Evolutionary conservation across 441 rosid genomes (phyloP), one percentile per base, ranked within the genome.

Genomic region (Breynia disticha): DNA sequence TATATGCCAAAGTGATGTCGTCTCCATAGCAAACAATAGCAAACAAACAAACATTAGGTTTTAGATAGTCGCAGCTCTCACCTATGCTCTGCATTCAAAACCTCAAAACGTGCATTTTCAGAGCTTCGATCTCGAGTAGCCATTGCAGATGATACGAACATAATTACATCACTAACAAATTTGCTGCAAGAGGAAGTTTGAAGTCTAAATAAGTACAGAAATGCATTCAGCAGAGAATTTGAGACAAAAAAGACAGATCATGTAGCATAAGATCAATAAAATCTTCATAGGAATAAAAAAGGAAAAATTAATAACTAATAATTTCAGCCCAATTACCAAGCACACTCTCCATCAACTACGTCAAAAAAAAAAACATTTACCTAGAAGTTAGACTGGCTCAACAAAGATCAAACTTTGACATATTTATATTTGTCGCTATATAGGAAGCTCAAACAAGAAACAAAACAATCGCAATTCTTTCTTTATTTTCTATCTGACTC

Each of bases 81-180:
- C 97, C 99, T 87, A 66, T 82, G 69, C 28, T 90, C 76, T 32
- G 87, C 78, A 76, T 56, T 79, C 81, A 95, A 76, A 65, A 95
- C 61, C 77, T 90, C 97, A 55, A 95, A 95, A 16, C 88, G 87
- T 48, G 95, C 99, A 72, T 87, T 84, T 76, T 95, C 99, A 65
- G 95, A 78, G 71, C 95, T 80, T 70, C 97, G 84, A 57, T 87
- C 95, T 22, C 99, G 76, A 64, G 74, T 68, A 28, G 95, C 85
- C 89, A 95, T 79, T 70, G 95, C 81, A 64, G 97, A 90, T 58
- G 97, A 86, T 56, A 77, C 91, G 46, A 62, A 67, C 99, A 95
- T 86, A 61, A 87, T 67, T 63, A 76, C 66, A 70, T 95, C 95
- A 59, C 99, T 87, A 49, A 95, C 60, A 69, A 82, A 95, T 72